These are phyloP conservation scores for Taiozyma sp. DNA, from an alignment of 1,139 yeast species.

Conservation along the genomic window DNA sequence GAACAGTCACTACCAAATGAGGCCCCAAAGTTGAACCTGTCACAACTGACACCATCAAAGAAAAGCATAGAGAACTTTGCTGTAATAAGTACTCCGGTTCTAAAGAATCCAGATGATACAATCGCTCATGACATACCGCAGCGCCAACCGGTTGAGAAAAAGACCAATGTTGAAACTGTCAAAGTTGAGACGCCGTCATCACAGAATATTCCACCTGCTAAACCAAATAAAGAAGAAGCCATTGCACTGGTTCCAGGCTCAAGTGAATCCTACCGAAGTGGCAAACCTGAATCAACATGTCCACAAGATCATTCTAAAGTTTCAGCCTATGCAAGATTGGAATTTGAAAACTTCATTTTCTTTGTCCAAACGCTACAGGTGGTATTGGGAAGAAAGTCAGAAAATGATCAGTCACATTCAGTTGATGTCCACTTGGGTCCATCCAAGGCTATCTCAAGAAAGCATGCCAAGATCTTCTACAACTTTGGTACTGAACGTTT, in stretches of 20 bases:
- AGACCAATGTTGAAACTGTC: not conserved
- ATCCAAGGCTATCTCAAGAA: conserved; percentile 85
- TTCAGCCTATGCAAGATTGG: conserved; percentile 91
- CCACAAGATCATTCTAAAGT: conserved; percentile 46
- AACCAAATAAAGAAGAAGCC: conserved; percentile 2
- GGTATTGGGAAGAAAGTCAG: conserved; percentile 82
- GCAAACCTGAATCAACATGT: not conserved
- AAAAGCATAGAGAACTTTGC: not conserved
- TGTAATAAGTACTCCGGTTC: not conserved
- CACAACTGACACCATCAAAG: not conserved
- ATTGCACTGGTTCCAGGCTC: conserved; percentile 12
- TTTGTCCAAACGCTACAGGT: conserved; percentile 96
- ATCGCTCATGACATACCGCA: conserved; percentile 2
- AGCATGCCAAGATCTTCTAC: conserved; percentile 92
- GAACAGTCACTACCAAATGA: conserved; percentile 3
- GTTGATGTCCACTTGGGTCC: conserved; percentile 92
- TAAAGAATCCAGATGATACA: conserved; percentile 5
- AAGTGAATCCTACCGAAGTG: not conserved
- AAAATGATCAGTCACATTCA: conserved; percentile 57
- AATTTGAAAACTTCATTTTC: conserved; percentile 88
- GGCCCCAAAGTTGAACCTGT: not conserved
- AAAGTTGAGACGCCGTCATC: not conserved
- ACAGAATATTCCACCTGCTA: not conserved
- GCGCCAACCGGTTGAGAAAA: not conserved
- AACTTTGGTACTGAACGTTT: conserved; percentile 93